These are phyloP conservation scores for Coemansia sp. DNA, from an alignment of 192 early-diverging fungal species.

Conservation along the genomic window DNA sequence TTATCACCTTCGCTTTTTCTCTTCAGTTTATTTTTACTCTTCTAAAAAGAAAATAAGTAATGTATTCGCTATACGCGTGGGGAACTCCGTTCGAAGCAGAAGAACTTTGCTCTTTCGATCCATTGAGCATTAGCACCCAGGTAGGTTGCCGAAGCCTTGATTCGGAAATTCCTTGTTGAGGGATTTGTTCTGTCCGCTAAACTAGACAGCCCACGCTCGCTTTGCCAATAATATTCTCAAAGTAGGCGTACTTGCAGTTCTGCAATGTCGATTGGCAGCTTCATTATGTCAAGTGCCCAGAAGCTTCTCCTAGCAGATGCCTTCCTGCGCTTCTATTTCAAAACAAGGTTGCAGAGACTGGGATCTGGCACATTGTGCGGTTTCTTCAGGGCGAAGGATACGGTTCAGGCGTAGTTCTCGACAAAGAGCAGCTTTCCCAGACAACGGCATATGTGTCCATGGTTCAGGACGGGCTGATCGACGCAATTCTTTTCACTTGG, in stretches of 20 bases:
- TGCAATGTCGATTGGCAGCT: constrained; percentile 47
- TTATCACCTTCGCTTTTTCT: too few species aligned
- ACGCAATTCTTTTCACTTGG: constrained; percentile 80
- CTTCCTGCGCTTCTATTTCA: constrained; percentile 29
- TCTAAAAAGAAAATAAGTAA: neutral
- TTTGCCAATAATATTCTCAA: neutral
- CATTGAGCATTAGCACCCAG: constrained; percentile 45
- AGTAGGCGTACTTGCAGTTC: constrained; percentile 50
- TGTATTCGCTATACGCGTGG: constrained; percentile 49
- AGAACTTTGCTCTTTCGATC: constrained; percentile 46
- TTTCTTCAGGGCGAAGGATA: constrained; percentile 38
- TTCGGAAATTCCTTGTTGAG: neutral
- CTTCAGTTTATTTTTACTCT: too few species aligned
- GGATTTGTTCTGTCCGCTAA: neutral
- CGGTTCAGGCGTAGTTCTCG: constrained; percentile 19
- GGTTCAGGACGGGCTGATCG: constrained; percentile 74
- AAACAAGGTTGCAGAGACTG: constrained; percentile 33
- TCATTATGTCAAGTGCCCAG: constrained; percentile 26
- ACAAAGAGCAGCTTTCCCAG: constrained; percentile 41
- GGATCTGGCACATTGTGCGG: constrained; percentile 42
- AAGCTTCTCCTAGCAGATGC: constrained; percentile 33
- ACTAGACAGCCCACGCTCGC: neutral
- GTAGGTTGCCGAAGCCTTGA: constrained; percentile 4
- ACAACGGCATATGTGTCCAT: constrained; percentile 59
- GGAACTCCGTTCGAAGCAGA: constrained; percentile 41